Conservation (phyloP, 768 basidiomycete genomes). For the Tephrocybe sp. region DNA sequence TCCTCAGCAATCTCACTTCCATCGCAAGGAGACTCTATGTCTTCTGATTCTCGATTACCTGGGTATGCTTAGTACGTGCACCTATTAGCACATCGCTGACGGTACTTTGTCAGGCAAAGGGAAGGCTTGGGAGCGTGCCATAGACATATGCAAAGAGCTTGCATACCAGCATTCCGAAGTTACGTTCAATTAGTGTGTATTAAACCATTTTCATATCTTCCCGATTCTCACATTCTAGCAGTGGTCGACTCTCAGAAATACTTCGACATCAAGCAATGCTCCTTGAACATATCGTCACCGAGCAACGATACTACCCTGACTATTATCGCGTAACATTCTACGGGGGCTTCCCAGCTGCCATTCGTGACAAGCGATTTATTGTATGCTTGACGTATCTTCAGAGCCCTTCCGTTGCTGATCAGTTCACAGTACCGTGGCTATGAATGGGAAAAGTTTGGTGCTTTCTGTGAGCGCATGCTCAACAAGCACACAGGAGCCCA, state of each 20-base stretch:
- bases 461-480: constrained; percentile 89
- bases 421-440: constrained; percentile 79
- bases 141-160: constrained; percentile 91
- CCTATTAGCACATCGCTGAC: not conserved
- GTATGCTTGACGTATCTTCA: constrained; percentile 42
- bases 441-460: constrained; percentile 91
- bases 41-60: constrained; percentile 93
- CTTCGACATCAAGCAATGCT: constrained; percentile 85
- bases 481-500: constrained; percentile 88
- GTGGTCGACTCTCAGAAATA: constrained; percentile 81
- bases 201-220: not conserved
- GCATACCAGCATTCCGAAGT: constrained; percentile 85
- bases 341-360: constrained; percentile 84
- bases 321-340: constrained; percentile 95
- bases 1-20: constrained; percentile 92
- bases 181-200: constrained; percentile 85
- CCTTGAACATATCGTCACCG: constrained; percentile 80
- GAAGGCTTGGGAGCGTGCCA: constrained; percentile 95
- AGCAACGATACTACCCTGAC: constrained; percentile 85
- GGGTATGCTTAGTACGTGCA: constrained; percentile 40
- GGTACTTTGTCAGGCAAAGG: constrained; percentile 66
- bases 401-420: constrained; percentile 8
- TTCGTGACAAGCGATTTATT: constrained; percentile 89
- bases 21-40: constrained; percentile 90
- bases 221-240: constrained; percentile 25